phyloP scores from a whole-genome alignment of 179 eudicot species.

The Patellifolia procumbens region DNA sequence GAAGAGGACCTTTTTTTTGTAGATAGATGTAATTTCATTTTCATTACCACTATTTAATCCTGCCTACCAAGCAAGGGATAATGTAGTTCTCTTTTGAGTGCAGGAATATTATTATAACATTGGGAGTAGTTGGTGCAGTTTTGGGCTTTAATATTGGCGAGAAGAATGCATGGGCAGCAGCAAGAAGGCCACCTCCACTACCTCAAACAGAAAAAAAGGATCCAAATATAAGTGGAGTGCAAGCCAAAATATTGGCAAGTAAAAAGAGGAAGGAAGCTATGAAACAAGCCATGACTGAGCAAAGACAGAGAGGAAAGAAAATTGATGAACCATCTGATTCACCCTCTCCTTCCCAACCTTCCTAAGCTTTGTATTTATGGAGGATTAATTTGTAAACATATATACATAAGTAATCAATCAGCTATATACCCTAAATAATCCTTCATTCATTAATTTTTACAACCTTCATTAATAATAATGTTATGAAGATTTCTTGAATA shows the following conservation, averaged over 20 bases:
- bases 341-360: slow-evolving; percentile 1
- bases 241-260: slow-evolving; percentile 83
- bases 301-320: slow-evolving; percentile 65
- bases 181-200: slow-evolving; percentile 53
- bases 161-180: slow-evolving; percentile 54
- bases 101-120: slow-evolving; percentile 40
- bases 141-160: slow-evolving; percentile 41
- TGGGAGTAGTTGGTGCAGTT: slow-evolving; percentile 52
- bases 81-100: slow-evolving; percentile 16
- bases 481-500: neutral
- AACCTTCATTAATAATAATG: neutral
- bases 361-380: slow-evolving; percentile 1
- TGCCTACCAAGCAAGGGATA: too few relatives aligned
- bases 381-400: neutral
- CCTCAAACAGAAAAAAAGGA: slow-evolving; percentile 80
- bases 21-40: too few relatives aligned
- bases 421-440: neutral
- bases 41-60: too few relatives aligned
- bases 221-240: slow-evolving; percentile 62
- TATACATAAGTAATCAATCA: neutral
- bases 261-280: slow-evolving; percentile 89
- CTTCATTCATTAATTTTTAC: slow-evolving; percentile 5
- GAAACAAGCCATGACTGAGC: slow-evolving; percentile 68
- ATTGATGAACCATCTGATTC: slow-evolving; percentile 25
- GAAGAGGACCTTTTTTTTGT: too few relatives aligned